Conservation (phyloP, 2,329 filamentous ascomycete species). For the Stagonosporopsis rhizophila region DNA sequence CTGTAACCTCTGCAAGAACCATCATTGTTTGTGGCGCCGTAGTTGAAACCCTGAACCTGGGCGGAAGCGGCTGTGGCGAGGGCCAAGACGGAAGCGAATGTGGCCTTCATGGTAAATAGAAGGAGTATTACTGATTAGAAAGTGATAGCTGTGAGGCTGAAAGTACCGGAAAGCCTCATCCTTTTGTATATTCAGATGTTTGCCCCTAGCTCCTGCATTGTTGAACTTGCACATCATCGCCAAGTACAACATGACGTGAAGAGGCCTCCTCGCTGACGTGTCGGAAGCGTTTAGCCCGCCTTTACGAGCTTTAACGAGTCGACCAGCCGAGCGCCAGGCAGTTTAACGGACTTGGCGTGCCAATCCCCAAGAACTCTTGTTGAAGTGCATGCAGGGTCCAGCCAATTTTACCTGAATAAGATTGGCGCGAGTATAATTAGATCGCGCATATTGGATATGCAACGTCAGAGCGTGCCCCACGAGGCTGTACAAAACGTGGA, state of each 20-base stretch:
- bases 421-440: slow-evolving; percentile 3
- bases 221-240: slow-evolving; percentile 6
- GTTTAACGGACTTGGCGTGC: slow-evolving; percentile 9
- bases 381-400: slow-evolving; percentile 5
- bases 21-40: slow-evolving; percentile 67
- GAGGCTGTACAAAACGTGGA: slow-evolving; percentile 3
- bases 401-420: not conserved
- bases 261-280: slow-evolving; percentile 19
- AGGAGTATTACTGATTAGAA: slow-evolving; percentile 8
- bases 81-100: slow-evolving; percentile 24
- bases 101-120: slow-evolving; percentile 21
- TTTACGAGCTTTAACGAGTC: slow-evolving; percentile 12
- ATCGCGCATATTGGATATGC: not conserved
- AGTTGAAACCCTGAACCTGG: slow-evolving; percentile 70
- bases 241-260: slow-evolving; percentile 19
- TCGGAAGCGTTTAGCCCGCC: slow-evolving; percentile 2
- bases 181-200: slow-evolving; percentile 3
- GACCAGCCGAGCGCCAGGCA: slow-evolving; percentile 12
- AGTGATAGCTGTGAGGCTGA: not conserved
- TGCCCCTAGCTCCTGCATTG: slow-evolving; percentile 14
- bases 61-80: slow-evolving; percentile 34
- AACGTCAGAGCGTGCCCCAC: slow-evolving; percentile 8
- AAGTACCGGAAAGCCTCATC: not conserved
- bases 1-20: slow-evolving; percentile 65
- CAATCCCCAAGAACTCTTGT: slow-evolving; percentile 11